Evolutionary conservation across 108 stramenopile genomes (phyloP).

Genomic region (Pseudonitzschia multistriata): DNA sequence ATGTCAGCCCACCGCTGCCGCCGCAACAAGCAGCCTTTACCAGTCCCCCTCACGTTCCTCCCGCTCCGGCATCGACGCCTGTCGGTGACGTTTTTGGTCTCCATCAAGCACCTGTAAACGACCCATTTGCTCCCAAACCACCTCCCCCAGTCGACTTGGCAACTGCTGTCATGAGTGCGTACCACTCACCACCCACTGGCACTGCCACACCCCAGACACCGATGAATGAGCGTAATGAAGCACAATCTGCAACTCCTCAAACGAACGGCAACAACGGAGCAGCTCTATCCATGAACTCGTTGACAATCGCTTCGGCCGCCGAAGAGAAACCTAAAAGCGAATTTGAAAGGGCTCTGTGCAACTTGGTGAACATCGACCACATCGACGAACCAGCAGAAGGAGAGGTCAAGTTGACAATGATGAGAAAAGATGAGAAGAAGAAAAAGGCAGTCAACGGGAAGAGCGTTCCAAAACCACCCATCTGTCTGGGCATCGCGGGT

Average conservation of each 20-base stretch:
- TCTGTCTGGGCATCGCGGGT: constrained; percentile 29
- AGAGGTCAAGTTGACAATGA: constrained; percentile 50
- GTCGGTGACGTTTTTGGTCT: background rate
- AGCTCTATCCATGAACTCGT: constrained; percentile 37
- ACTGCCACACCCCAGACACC: constrained; percentile 24
- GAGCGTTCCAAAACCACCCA: constrained; percentile 47
- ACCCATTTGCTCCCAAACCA: constrained; percentile 66
- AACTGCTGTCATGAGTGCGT: constrained; percentile 33
- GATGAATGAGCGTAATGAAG: constrained; percentile 8
- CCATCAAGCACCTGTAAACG: constrained; percentile 15
- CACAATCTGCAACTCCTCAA: background rate
- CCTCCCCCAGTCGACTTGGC: constrained; percentile 42
- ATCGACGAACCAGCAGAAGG: constrained; percentile 56
- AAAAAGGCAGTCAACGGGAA: constrained; percentile 43
- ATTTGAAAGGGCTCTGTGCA: constrained; percentile 47
- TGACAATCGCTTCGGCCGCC: constrained; percentile 12
- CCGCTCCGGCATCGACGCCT: constrained; percentile 27
- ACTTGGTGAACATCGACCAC: constrained; percentile 59
- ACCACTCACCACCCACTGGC: constrained; percentile 18
- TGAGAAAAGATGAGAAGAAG: constrained; percentile 41
- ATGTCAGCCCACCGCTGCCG: constrained; percentile 13
- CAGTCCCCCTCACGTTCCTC: constrained; percentile 21
- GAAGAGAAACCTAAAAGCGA: constrained; percentile 40
- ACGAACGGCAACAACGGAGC: background rate
- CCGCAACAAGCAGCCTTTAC: constrained; percentile 5